Base-by-base conservation (phyloP, 2,329 filamentous ascomycete genomes). In the Colletotrichum tropicale region DNA sequence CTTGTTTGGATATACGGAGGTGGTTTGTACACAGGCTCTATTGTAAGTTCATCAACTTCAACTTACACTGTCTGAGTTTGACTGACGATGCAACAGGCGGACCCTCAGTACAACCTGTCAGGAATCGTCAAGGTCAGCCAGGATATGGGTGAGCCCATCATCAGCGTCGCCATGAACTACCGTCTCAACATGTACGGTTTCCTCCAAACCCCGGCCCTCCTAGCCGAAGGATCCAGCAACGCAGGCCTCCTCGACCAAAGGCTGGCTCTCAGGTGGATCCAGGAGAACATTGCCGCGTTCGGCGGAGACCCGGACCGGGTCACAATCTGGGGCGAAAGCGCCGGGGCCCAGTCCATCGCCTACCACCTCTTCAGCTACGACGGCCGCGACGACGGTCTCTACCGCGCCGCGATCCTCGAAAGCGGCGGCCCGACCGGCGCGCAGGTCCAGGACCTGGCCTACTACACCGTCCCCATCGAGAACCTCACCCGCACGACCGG, bases 31-130 rank as follows among this genome's bases (percentile, higher is more conserved):
- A 83, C 86, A 36, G 91, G 91, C 2, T 85, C 87, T 80, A 80
- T 87, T 52, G 74, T 75, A 55, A n/a, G 70, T 16, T 24, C 16
- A 18, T 30, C 5, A 7, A 21, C 15, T 32, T 8, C 18, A 9
- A 21, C 18, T 16, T 2, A 15, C 16, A 7, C 18, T 8, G 9
- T n/a, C 15, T 7, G 1, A 52, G 43, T n/a, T 52, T 48, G 36
- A 64, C 68, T 71, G 43, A 72, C n/a, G 34, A 36, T 9, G 66
- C 15, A 8, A 32, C 43, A 75, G 78, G 78, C 83, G 76, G 90
- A 92, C 75, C 85, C 88, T 7, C 88, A 91, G 70, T 94, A 94
- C 81, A 94, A 94, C 79, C 86, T 93, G 43, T 91, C 90, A 26
- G 91, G 89, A 64, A 89, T 94, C 62, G 90, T 94, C 8, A 83